Percentiles rank a stretch among this genome's conserved stretches.
Evolutionary conservation across 1,284 basidiomycete genomes (phyloP).

Genomic region (Ganoderma sinense): DNA sequence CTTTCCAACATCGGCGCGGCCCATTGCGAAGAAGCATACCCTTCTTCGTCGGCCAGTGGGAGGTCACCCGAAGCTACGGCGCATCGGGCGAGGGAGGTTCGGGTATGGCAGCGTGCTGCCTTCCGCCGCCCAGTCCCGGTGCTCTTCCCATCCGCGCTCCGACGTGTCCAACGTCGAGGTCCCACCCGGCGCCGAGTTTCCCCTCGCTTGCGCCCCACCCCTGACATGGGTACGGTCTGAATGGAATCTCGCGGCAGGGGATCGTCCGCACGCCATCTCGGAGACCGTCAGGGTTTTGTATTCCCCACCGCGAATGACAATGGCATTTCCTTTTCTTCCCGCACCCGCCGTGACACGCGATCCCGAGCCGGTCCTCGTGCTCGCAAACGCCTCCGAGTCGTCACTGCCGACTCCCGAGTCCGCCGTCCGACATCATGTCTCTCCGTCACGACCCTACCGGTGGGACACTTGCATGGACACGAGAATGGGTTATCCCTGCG

Average conservation of each 20-base stretch:
- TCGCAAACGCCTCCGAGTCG: neutral
- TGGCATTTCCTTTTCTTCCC: neutral
- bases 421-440: neutral
- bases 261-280: neutral
- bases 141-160: neutral
- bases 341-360: neutral
- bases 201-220: neutral
- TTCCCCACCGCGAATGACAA: neutral
- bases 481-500: neutral
- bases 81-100: neutral
- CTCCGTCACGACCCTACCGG: neutral
- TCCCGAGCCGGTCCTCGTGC: neutral
- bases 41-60: neutral
- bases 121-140: neutral
- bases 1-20: neutral
- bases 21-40: neutral
- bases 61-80: neutral
- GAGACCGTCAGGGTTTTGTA: neutral
- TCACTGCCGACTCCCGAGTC: neutral
- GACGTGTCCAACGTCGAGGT: neutral
- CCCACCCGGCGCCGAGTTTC: neutral
- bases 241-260: neutral
- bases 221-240: neutral
- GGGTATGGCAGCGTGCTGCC: neutral
- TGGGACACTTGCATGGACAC: neutral